Evolutionary conservation across 2,329 filamentous ascomycete genomes (phyloP).

Genomic region (Scolecobasidium constrictum): DNA sequence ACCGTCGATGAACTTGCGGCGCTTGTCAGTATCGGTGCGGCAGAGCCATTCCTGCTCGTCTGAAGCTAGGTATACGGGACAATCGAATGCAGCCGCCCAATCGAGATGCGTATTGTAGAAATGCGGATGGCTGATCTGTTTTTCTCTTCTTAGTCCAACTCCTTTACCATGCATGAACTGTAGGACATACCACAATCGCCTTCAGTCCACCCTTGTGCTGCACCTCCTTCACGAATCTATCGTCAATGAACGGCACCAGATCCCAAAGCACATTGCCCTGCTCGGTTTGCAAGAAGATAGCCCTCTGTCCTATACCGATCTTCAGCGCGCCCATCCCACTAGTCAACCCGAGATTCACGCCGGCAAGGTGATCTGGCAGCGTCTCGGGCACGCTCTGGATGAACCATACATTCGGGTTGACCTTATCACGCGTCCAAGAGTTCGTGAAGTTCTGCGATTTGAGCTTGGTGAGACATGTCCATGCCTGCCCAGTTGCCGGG

Average conservation of each 20-base stretch:
- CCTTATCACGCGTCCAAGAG: conserved; percentile 23
- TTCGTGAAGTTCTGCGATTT: conserved; percentile 1
- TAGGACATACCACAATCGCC: conserved; percentile 45
- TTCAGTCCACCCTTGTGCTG: conserved; percentile 51
- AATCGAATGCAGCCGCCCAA: conserved; percentile 60
- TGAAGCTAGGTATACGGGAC: conserved; percentile 55
- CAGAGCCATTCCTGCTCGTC: conserved; percentile 59
- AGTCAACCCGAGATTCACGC: conserved; percentile 38
- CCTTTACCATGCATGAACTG: neutral
- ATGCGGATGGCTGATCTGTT: conserved; percentile 64
- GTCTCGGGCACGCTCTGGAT: conserved; percentile 17
- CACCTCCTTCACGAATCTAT: conserved; percentile 47
- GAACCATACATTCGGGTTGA: conserved; percentile 34
- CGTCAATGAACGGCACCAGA: conserved; percentile 58
- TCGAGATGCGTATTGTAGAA: conserved; percentile 69
- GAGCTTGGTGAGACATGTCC: conserved; percentile 43
- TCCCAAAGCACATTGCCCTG: conserved; percentile 72
- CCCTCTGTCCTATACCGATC: conserved; percentile 66
- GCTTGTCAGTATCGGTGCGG: conserved; percentile 25
- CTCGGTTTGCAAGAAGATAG: conserved; percentile 55
- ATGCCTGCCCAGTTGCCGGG: conserved; percentile 51
- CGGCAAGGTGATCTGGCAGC: conserved; percentile 21
- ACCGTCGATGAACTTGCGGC: conserved; percentile 34
- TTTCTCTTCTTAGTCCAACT: neutral
- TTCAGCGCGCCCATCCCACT: conserved; percentile 39